Base-by-base conservation (phyloP, 805 yeast genomes). In the Pichia sporocuriosa region DNA sequence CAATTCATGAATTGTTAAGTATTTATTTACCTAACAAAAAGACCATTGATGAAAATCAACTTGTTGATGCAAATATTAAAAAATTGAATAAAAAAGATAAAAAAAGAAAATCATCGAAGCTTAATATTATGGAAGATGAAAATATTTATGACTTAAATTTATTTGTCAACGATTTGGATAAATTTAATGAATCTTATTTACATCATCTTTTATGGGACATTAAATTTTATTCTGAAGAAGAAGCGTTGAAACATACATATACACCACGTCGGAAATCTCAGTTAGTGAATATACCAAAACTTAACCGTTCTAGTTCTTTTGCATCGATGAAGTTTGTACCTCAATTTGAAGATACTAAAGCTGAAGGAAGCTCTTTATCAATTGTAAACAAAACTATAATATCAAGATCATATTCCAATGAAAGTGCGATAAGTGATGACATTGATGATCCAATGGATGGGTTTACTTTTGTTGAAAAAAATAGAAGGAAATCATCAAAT, bases 141-240 rank as follows among this genome's bases (percentile, higher is more conserved):
- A 19, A 4, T 9, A 19, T 26, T 11, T 25, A 50, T 11, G 49
- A 54, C 22, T 17, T 70, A 6, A 49, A 49, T 3, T 50, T 61
- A 21, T 73, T 73, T 46, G 45, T 67, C 12, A 44, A 40, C 12
- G 65, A 70, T 36, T 39, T 58, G 6, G 53, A 58, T 3, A 52
- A 41, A 2, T 73, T 67, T 51, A 73, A 75, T 44, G 62, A 61
- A 16, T 53, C 56, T 5, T 73, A 71, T 43, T 58, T 74, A 44
- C 64, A 59, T 49, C 63, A 60, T 4, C 35, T 51, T 13, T 36
- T 57, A 8, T 49, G 55, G 55, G 57, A 61, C 8, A 46, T 53
- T 9, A 52, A 58, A 23, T 63, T 61, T 13, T 49, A 43, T 21
- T 39, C 37, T 26, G 47, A 41, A 23, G 48, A 49, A n/a, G 44